These are phyloP conservation scores for Talaromyces wortmannii DNA, from an alignment of 495 filamentous ascomycete genomes.

Conservation along the genomic window DNA sequence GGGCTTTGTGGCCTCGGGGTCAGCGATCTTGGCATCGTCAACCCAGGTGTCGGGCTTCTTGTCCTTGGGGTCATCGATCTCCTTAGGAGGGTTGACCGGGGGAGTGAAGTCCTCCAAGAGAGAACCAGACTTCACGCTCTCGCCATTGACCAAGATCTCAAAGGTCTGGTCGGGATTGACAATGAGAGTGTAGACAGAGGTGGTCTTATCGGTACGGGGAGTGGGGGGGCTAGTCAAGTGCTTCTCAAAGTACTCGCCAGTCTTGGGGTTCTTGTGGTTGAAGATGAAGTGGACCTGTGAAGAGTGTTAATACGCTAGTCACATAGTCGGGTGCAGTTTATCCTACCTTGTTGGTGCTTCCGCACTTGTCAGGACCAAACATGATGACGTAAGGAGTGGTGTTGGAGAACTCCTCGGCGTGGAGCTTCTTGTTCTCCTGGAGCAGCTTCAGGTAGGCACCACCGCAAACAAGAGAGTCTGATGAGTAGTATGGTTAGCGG, in stretches of 20 bases:
- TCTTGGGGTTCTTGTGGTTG: conserved; percentile 99
- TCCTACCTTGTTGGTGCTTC: conserved; percentile 91
- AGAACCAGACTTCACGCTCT: conserved; percentile 76
- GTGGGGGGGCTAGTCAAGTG: conserved; percentile 80
- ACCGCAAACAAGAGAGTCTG: conserved; percentile 94
- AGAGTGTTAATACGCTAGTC: neutral
- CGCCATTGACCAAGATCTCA: conserved; percentile 83
- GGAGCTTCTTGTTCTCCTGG: conserved; percentile 93
- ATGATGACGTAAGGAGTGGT: conserved; percentile 97
- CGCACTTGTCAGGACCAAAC: conserved; percentile 99
- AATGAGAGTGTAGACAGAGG: conserved; percentile 91
- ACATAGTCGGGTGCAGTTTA: neutral
- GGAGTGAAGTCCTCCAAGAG: conserved; percentile 94
- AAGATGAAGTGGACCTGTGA: conserved; percentile 96
- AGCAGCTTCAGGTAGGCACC: conserved; percentile 99
- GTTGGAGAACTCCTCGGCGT: conserved; percentile 97
- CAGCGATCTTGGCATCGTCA: conserved; percentile 81
- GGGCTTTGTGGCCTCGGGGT: conserved; percentile 92
- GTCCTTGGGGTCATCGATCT: conserved; percentile 96
- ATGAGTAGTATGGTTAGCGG: conserved; percentile 8
- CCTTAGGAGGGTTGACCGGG: conserved; percentile 86
- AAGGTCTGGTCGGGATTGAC: conserved; percentile 94
- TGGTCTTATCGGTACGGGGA: conserved; percentile 82
- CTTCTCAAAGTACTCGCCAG: conserved; percentile 99
- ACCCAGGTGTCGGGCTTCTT: conserved; percentile 95